Evolutionary conservation across 805 yeast species (phyloP), one percentile per base, ranked within the genome.

Genomic region (Metschnikowia cubensis): DNA sequence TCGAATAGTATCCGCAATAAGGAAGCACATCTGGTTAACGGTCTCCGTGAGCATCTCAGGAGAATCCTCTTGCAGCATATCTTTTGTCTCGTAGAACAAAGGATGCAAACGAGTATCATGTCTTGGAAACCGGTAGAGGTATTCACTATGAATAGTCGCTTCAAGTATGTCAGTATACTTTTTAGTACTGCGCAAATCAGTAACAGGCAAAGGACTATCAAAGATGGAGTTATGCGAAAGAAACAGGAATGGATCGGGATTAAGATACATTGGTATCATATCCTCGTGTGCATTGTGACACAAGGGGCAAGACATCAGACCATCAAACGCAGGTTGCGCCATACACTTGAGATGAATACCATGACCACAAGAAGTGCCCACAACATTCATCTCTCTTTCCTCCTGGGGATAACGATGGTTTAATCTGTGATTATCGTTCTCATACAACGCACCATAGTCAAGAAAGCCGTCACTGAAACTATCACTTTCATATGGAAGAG

Each of bases 311-410:
- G 84, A 21, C 31, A 45, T 48, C 38, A 42, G 18, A 6, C 45
- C 45, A 22, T 21, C 31, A 10, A 31, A 18, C 1, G 47, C 33
- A 7, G 57, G 64, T 39, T 65, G 59, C 11, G 59, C 54, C 52
- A 68, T 77, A 57, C 85, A 80, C 33, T 60, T 54, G 50, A 63
- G 68, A 58, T 80, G 85, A 69, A 79, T 72, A 3, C 77, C 79
- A 60, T 80, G 85, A 2, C 79, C 75, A 67, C 85, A 80, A 13
- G 56, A 45, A 10, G 50, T 47, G 25, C 25, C 33, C 21, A 52
- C 52, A 10, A 37, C 36, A 20, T 37, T 35, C 11, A 34, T 15
- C 2, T 15, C 10, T n/a, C 42, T 35, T 18, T 31, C 32, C 2
- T 33, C 77, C 71, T 3, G 72, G 2, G 50, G 50, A n/a, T 21